These are phyloP conservation scores for Chamaecrista fasciculata DNA, from an alignment of 306 rosid genomes.

Conservation along the genomic window DNA sequence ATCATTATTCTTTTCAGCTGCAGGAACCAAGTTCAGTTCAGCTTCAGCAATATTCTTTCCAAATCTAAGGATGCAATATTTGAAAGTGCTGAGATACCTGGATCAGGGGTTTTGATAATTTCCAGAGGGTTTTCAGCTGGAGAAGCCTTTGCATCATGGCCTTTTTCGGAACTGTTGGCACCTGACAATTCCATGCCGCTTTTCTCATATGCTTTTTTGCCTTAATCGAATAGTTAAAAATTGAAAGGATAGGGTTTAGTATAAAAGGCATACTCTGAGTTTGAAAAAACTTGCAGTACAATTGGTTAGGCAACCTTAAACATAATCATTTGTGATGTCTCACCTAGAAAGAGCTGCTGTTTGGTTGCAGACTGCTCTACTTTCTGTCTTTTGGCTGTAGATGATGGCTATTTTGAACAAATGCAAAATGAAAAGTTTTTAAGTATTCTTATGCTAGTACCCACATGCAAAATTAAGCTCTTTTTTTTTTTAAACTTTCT, in stretches of 20 bases:
- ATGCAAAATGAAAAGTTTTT: conserved; percentile 25
- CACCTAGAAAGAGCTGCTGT: conserved; percentile 53
- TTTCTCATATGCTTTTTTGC: conserved; percentile 34
- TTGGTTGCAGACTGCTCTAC: conserved; percentile 41
- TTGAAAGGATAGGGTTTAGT: conserved; percentile 16
- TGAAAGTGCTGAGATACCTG: conserved; percentile 25
- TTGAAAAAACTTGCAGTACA: conserved; percentile 15
- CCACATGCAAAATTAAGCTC: conserved; percentile 4
- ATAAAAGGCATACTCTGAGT: conserved; percentile 12
- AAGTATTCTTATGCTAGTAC: conserved; percentile 23
- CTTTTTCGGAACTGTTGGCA: conserved; percentile 35
- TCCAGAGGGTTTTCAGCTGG: conserved; percentile 32
- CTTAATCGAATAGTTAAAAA: conserved; percentile 44
- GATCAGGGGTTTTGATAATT: conserved; percentile 31
- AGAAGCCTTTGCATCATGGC: conserved; percentile 26
- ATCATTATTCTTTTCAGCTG: conserved; percentile 34
- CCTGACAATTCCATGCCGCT: conserved; percentile 33
- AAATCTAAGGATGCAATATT: conserved; percentile 26
- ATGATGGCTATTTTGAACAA: conserved; percentile 52
- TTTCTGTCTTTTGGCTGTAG: conserved; percentile 58
- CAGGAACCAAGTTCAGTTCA: conserved; percentile 26
- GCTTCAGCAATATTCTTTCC: conserved; percentile 14
- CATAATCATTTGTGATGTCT: conserved; percentile 33
- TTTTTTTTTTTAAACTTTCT: not conserved
- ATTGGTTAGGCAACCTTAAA: conserved; percentile 11